Evolutionary conservation across 305 asterid genomes (phyloP).

Genomic region (Fraxinus sp.): DNA sequence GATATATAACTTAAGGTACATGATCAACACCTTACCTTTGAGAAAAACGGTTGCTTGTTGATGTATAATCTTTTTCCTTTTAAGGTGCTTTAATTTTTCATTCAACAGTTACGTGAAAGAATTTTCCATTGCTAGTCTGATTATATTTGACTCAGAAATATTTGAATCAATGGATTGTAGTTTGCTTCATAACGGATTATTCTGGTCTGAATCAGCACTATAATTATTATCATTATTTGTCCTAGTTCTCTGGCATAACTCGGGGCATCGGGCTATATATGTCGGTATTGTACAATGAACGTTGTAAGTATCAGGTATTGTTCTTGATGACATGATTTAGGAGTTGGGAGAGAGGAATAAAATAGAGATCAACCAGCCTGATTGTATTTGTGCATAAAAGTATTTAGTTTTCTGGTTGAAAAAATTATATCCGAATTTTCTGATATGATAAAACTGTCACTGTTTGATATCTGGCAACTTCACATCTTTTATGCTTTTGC

Average conservation of each 20-base stretch:
- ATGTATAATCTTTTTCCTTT: no score
- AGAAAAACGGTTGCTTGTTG: not conserved
- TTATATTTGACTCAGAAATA: not conserved
- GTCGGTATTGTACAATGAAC: not conserved
- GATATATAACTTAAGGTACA: conserved; percentile 24
- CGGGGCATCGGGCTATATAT: not conserved
- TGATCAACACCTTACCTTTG: conserved; percentile 8
- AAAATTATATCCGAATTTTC: not conserved
- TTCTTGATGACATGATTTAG: not conserved
- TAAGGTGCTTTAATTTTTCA: no score
- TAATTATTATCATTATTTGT: not conserved
- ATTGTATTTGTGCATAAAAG: not conserved
- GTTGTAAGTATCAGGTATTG: not conserved
- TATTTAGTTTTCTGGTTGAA: not conserved
- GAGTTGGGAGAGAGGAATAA: not conserved
- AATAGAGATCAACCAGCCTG: not conserved
- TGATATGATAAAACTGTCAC: not conserved
- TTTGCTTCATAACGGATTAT: not conserved
- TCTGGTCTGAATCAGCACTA: not conserved
- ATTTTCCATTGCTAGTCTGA: not conserved
- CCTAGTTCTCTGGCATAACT: not conserved
- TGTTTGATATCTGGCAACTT: not conserved
- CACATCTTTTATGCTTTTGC: not conserved
- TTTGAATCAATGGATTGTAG: not conserved
- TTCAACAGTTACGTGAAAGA: not conserved